Base-by-base conservation (phyloP, 345 rosid species). In the Euclidium syriacum region DNA sequence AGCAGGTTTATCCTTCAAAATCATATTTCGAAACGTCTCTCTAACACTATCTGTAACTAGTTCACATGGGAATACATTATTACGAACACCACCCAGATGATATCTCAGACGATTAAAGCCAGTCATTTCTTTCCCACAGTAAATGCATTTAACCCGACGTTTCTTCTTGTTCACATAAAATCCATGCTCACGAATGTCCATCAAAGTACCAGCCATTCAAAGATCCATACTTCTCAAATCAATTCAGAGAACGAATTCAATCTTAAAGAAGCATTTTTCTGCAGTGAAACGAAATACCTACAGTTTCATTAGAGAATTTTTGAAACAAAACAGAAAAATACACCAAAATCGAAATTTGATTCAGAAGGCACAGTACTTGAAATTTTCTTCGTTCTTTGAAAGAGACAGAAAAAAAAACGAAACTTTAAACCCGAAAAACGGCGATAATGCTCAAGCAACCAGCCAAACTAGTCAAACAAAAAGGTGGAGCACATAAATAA, bases 41-140 rank as follows among this genome's bases (percentile, higher is more conserved):
- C 58, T 75, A 17, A 77, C 70, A 32, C 50, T 56, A 40, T 51
- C 53, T 2, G 85, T 71, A 70, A 79, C 81, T 50, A 46, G 52
- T 44, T 52, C 58, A 32, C 85, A 83, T 51, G 73, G 52, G 10
- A 6, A 33, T 16, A 75, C 80, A 26, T 75, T 76, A 52, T 60
- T 73, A 2, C 72, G 60, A 30, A 81, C 17, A 54, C 80, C 81
- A 41, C 81, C 84, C 52, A 83, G 46, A 68, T 83, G 85, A 49
- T 8, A 65, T 65, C 67, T 73, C 23, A 80, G 73, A 50, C 80
- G 80, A 15, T 0, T 23, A 24, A 18, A 53, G 22, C 75, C 73
- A 52, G 59, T 52, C 65, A 83, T 39, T 18, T 42, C 68, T 70
- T 77, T 81, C 12, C 55, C 60, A 60, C 88, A 79, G 65, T 83